Evolutionary conservation across 345 rosid genomes (phyloP), one percentile per base, ranked within the genome.

Genomic region (Citrus medica): DNA sequence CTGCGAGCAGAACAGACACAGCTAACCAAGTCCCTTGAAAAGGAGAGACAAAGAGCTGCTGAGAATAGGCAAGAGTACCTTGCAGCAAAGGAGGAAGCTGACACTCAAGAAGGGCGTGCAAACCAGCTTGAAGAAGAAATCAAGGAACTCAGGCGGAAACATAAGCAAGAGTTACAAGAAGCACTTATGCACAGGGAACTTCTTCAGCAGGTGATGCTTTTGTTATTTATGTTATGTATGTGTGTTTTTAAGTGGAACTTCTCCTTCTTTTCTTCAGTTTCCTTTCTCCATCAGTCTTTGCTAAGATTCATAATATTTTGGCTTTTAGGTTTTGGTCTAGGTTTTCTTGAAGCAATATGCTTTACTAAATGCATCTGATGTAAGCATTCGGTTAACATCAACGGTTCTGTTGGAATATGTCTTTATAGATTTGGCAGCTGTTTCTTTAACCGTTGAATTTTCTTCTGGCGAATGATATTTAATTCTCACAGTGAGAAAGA

Each of bases 31-130:
- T 93, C 99, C 32, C 94, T 97, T 30, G 99, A 97, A 82, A 97
- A 93, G 88, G 99, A 97, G 86, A 91, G 99, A 81, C 98, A 94
- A 82, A 89, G 98, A 85, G 98, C 99, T 40, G 92, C 98, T 85
- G 98, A 94, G 81, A 93, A 90, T 85, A 89, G 98, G 82, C 98
- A 97, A 80, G 99, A 97, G 76, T 97, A 91, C 85, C 92, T 94
- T 79, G 92, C 94, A 77, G 98, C 93, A 77, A 97, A 93, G 91
- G 98, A 97, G 86, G 98, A 92, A 88, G 99, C 94, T 66, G 98
- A 94, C 82, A 94, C 98, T 81, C 93, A 87, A 67, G 96, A 89
- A 88, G 98, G 91, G 80, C 96, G 96, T 81, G 98, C 84, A 78
- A 92, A 85, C 78, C 98, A 92, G 84, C 93, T 94, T 46, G 98